Evolutionary conservation across 2,329 filamentous ascomycete genomes (phyloP).

Genomic region (Cytospora piceae): DNA sequence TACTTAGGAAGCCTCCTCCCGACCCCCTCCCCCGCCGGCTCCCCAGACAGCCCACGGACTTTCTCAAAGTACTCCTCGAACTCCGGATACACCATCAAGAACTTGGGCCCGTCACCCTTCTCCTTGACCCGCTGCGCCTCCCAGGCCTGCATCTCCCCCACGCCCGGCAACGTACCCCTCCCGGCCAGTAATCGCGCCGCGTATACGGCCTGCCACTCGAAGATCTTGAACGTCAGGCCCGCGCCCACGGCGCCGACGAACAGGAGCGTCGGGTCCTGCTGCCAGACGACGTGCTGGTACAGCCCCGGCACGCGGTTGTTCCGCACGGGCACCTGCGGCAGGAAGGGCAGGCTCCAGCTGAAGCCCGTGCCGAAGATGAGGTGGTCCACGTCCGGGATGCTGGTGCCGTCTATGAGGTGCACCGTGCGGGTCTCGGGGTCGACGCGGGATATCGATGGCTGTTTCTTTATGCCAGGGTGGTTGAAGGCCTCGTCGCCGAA

Average conservation of each 20-base stretch:
- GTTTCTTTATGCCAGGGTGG: conserved; percentile 34
- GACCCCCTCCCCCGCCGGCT: conserved; percentile 44
- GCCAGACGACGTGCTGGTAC: conserved; percentile 62
- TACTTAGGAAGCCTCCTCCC: conserved; percentile 52
- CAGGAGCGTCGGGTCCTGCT: conserved; percentile 55
- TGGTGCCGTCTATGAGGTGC: conserved; percentile 59
- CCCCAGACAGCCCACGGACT: conserved; percentile 52
- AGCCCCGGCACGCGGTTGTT: conserved; percentile 60
- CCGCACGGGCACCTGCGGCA: conserved; percentile 53
- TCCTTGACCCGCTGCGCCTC: conserved; percentile 56
- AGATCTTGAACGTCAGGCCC: conserved; percentile 68
- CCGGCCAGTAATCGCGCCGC: conserved; percentile 63
- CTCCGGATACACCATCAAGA: conserved; percentile 61
- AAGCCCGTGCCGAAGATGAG: conserved; percentile 72
- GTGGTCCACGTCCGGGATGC: conserved; percentile 58
- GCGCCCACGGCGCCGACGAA: conserved; percentile 63
- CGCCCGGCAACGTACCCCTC: conserved; percentile 52
- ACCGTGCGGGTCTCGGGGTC: conserved; percentile 42
- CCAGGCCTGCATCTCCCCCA: conserved; percentile 57
- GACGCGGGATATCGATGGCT: conserved; percentile 28
- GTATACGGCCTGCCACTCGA: conserved; percentile 69
- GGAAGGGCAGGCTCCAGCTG: conserved; percentile 65
- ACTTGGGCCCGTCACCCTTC: conserved; percentile 60
- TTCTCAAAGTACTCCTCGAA: conserved; percentile 69
- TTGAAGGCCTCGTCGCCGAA: conserved; percentile 37